Conservation (phyloP, 495 filamentous ascomycete genomes). For the Achaetomiella virescens region DNA sequence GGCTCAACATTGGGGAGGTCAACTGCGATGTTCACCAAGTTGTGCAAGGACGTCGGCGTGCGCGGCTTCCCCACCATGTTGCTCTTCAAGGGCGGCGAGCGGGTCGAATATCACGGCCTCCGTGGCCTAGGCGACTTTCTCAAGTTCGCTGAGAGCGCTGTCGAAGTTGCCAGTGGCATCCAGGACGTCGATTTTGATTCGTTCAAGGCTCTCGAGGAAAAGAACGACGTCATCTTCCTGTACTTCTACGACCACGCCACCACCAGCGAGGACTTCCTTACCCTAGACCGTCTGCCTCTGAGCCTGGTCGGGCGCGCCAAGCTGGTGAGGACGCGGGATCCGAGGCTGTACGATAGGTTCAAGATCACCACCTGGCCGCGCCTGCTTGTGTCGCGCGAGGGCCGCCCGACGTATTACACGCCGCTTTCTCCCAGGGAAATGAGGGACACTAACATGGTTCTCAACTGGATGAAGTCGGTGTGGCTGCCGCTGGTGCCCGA, state of each 20-base stretch:
- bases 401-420: constrained; percentile 79
- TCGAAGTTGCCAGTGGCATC: constrained; percentile 69
- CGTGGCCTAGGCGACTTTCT: constrained; percentile 89
- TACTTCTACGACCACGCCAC: constrained; percentile 98
- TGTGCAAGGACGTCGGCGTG: constrained; percentile 84
- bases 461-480: constrained; percentile 89
- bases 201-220: constrained; percentile 83
- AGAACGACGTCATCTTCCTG: constrained; percentile 89
- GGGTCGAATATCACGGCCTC: constrained; percentile 87
- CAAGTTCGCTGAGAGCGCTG: constrained; percentile 76
- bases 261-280: constrained; percentile 81
- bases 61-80: constrained; percentile 79
- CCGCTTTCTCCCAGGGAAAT: constrained; percentile 80
- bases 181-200: constrained; percentile 67
- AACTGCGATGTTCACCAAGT: constrained; percentile 81
- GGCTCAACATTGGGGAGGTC: constrained; percentile 88
- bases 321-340: constrained; percentile 80
- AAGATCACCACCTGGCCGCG: constrained; percentile 95
- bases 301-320: constrained; percentile 85
- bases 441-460: constrained; percentile 73
- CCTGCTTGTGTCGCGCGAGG: constrained; percentile 81
- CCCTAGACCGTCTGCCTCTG: constrained; percentile 77
- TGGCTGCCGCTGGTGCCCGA: constrained; percentile 99
- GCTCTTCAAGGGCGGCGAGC: constrained; percentile 88
- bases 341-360: constrained; percentile 66